Evolutionary conservation across 306 rosid species (phyloP), one percentile per base, ranked within the genome.

Genomic region (Biancaea sappan): DNA sequence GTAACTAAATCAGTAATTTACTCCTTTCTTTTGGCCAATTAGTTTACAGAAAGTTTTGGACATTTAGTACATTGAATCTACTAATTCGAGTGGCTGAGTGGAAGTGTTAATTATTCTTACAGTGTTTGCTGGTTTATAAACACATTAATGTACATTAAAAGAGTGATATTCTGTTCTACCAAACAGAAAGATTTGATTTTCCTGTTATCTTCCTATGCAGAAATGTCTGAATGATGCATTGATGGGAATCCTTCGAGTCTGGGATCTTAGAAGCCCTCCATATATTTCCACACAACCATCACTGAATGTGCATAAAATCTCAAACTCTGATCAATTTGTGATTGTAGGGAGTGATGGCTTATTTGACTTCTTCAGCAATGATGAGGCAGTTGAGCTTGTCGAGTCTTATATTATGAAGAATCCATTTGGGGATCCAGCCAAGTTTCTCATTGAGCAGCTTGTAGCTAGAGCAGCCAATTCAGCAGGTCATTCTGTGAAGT

Each of bases 201-300:
- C 14, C 9, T 66, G 9, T 43, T 50, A 57, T 69, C 32, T 50
- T 62, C 43, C 31, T 46, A 54, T 71, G 75, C 92, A 95, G 99
- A 83, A 90, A 89, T 86, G 70, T 74, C 81, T 95, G 71, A 95
- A 95, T 77, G 98, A 95, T 56, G 99, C 98, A 48, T 77, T 95
- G 80, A 95, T 95, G 96, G 99, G 99, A 66, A 95, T 95, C 83
- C 98, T 95, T 79, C 93, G 74, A 78, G 97, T 95, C 66, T 85
- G 75, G 40, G 86, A 92, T 85, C 99, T 95, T 56, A 77, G 19
- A 59, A 95, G 97, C 82, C 99, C 99, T 9, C 99, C 99, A 63
- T 95, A 95, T 77, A 56, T 95, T 73, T 87, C 98, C 15, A 83
- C 93, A 46, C 87, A 92, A 69, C 99, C 99, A 53, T 85, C 97